These are phyloP conservation scores for Mucor plumbeus DNA, from an alignment of 371 early-diverging fungal species.

Conservation along the genomic window DNA sequence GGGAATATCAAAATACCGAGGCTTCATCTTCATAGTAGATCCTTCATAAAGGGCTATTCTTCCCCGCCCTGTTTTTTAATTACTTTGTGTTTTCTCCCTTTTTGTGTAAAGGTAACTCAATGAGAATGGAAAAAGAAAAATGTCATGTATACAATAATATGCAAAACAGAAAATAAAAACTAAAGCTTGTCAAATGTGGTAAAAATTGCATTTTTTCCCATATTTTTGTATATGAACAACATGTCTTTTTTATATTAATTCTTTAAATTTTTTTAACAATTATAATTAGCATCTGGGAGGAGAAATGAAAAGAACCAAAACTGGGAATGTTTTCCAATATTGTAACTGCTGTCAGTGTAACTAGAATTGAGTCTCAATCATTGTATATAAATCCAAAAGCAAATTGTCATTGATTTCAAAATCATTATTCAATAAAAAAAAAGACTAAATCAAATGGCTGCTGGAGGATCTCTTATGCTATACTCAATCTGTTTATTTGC, in stretches of 20 bases:
- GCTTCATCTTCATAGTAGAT: neutral
- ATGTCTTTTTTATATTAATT: too few relatives aligned
- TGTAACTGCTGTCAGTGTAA: too few relatives aligned
- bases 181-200: too few relatives aligned
- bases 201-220: too few relatives aligned
- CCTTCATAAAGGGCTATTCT: neutral
- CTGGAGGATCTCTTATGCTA: conserved; percentile 13
- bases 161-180: too few relatives aligned
- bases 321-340: too few relatives aligned
- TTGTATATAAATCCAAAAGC: neutral
- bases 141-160: neutral
- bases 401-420: neutral
- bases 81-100: neutral
- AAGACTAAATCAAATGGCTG: neutral
- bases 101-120: neutral
- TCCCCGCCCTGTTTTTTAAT: neutral
- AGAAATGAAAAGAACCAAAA: too few relatives aligned
- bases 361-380: neutral
- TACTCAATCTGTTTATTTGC: conserved; percentile 45
- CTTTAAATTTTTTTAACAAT: too few relatives aligned
- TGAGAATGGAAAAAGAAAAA: neutral
- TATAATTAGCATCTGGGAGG: too few relatives aligned
- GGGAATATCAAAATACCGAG: neutral
- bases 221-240: too few relatives aligned
- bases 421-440: neutral